These are phyloP conservation scores for Chalciporus sphaerocephalus DNA, from an alignment of 768 basidiomycete species.

Conservation along the genomic window DNA sequence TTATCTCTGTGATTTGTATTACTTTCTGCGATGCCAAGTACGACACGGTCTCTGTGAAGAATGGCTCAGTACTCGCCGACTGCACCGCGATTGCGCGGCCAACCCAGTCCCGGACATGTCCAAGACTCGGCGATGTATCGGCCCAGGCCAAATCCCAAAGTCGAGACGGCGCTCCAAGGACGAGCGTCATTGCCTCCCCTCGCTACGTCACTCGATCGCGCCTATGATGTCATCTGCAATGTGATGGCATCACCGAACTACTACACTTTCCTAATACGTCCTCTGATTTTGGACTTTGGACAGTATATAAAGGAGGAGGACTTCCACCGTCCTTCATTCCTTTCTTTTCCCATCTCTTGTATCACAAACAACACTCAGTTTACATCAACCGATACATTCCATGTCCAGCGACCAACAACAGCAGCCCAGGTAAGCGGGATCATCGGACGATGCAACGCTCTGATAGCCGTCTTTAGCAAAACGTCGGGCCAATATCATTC, in stretches of 20 bases:
- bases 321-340: neutral
- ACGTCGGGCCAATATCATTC: constrained; percentile 35
- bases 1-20: too few species aligned
- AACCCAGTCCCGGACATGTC: too few species aligned
- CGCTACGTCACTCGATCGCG: constrained; percentile 20
- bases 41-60: too few species aligned
- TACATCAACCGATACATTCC: neutral
- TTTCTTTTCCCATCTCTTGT: constrained; percentile 5
- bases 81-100: too few species aligned
- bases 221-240: constrained; percentile 28
- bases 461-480: constrained; percentile 27
- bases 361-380: neutral
- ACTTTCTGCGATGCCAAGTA: too few species aligned
- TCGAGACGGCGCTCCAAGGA: too few species aligned
- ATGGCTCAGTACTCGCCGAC: neutral
- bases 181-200: constrained; percentile 1
- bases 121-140: too few species aligned
- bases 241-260: constrained; percentile 20
- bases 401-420: constrained; percentile 20
- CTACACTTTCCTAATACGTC: constrained; percentile 30
- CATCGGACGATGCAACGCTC: neutral
- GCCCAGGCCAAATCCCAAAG: too few species aligned
- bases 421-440: constrained; percentile 25
- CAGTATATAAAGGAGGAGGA: constrained; percentile 25
- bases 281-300: constrained; percentile 8